These are phyloP conservation scores for Globisporangium heterothallicum DNA, from an alignment of 352 stramenopile species.

Conservation along the genomic window DNA sequence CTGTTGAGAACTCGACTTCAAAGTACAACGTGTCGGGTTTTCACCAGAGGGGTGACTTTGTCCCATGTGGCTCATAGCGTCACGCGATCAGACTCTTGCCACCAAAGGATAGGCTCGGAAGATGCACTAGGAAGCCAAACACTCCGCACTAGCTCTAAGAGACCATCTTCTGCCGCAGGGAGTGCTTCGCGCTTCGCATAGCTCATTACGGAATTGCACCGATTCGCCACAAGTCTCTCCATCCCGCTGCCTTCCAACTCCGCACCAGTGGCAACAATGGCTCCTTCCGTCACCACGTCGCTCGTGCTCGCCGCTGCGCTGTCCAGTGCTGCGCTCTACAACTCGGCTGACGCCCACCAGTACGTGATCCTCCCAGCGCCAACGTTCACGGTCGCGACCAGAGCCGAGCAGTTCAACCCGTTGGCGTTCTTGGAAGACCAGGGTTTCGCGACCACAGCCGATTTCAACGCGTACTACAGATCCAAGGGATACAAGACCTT, in stretches of 20 bases:
- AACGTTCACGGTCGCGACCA: constrained; percentile 30
- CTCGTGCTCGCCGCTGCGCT: constrained; percentile 19
- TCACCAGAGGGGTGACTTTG: no score
- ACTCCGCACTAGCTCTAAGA: no score
- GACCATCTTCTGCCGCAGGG: no score
- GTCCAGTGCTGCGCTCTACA: constrained; percentile 10
- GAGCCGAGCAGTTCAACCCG: constrained; percentile 32
- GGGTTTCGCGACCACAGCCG: constrained; percentile 28
- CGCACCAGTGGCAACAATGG: constrained; percentile 7
- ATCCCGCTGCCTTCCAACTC: no score
- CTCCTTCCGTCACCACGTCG: constrained; percentile 13
- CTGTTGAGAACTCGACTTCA: no score
- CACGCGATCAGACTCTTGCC: no score
- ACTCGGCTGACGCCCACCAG: constrained; percentile 21
- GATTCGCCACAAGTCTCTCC: background rate
- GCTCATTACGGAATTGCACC: constrained; percentile 5
- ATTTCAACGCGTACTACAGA: constrained; percentile 28
- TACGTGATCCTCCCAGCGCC: constrained; percentile 31
- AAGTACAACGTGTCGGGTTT: no score
- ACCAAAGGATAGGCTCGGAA: no score
- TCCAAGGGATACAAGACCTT: constrained; percentile 10
- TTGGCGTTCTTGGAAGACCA: constrained; percentile 52
- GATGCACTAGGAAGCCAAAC: no score
- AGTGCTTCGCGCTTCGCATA: no score
- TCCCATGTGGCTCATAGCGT: no score